phyloP scores from a whole-genome alignment of 116 monocot species.

The Trichopus zeylanicus region DNA sequence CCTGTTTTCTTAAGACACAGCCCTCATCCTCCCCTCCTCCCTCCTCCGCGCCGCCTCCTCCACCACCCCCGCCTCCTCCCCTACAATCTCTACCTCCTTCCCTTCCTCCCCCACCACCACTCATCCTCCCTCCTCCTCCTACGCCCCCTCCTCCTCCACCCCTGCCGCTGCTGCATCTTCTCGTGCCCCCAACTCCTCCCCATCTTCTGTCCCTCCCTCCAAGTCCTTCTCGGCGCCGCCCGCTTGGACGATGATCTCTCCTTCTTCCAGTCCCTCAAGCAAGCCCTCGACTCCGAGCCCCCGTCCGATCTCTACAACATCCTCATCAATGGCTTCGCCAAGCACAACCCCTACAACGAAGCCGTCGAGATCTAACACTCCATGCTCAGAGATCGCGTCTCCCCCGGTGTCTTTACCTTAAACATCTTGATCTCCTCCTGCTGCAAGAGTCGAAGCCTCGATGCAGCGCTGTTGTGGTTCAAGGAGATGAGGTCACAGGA shows the following conservation, averaged over 20 bases:
- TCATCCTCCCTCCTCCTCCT: too few relatives aligned
- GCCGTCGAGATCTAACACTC: slow-evolving; percentile 32
- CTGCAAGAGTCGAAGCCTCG: slow-evolving; percentile 24
- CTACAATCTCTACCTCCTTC: too few relatives aligned
- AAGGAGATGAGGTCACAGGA: slow-evolving; percentile 41
- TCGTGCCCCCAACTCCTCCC: slow-evolving; percentile 50
- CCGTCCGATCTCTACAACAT: slow-evolving; percentile 41
- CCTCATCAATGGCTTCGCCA: slow-evolving; percentile 38
- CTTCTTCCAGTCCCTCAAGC: slow-evolving; percentile 24
- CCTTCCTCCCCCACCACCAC: too few relatives aligned
- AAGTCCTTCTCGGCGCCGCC: slow-evolving; percentile 29
- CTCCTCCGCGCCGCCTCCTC: too few relatives aligned
- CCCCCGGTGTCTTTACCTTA: slow-evolving; percentile 53
- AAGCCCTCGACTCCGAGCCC: slow-evolving; percentile 36
- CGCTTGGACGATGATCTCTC: slow-evolving; percentile 29
- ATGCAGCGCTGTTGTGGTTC: slow-evolving; percentile 43
- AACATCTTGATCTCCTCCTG: slow-evolving; percentile 60
- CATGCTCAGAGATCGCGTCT: slow-evolving; percentile 56
- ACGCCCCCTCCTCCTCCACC: too few relatives aligned
- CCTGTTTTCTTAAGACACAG: too few relatives aligned
- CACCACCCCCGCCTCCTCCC: too few relatives aligned
- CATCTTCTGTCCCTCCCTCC: slow-evolving; percentile 39
- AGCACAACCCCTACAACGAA: slow-evolving; percentile 11
- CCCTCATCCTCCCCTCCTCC: too few relatives aligned
- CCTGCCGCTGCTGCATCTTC: slow-evolving; percentile 49